Evolutionary conservation across 2,329 filamentous ascomycete species (phyloP).

Genomic region (Arthrocladium fulminans): DNA sequence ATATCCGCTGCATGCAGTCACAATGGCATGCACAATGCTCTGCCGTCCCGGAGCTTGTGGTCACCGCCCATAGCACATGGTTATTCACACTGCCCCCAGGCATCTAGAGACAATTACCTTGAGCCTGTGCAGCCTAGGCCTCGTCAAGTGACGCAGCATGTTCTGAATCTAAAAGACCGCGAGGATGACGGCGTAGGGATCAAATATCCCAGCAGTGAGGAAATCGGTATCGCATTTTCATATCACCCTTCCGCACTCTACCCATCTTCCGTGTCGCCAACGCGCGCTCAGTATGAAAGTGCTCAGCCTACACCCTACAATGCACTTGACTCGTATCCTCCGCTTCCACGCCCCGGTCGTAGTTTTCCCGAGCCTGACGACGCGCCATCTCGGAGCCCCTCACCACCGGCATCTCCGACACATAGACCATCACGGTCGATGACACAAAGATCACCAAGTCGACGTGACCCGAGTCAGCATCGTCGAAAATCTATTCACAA

Average conservation of each 20-base stretch:
- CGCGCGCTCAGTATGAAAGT: not conserved
- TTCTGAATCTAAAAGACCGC: constrained; percentile 13
- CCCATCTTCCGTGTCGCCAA: not conserved
- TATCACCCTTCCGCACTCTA: constrained; percentile 11
- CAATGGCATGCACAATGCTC: constrained; percentile 4
- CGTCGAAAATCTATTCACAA: constrained; percentile 35
- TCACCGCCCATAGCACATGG: constrained; percentile 28
- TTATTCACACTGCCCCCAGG: constrained; percentile 29
- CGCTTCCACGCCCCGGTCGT: constrained; percentile 31
- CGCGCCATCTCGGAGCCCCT: constrained; percentile 26
- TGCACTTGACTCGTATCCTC: constrained; percentile 32
- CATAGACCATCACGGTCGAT: constrained; percentile 26
- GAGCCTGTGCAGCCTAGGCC: constrained; percentile 17
- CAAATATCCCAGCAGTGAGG: constrained; percentile 20
- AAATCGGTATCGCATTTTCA: constrained; percentile 21
- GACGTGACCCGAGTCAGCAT: constrained; percentile 25
- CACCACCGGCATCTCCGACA: constrained; percentile 33
- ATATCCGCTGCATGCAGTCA: not conserved
- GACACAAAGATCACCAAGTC: constrained; percentile 22
- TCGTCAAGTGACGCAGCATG: constrained; percentile 14
- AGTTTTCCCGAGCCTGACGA: constrained; percentile 28
- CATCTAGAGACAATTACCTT: constrained; percentile 17
- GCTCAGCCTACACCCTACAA: not conserved
- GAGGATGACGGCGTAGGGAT: constrained; percentile 13
- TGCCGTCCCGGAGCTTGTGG: constrained; percentile 32